These are phyloP conservation scores for Penicillium sp. DNA, from an alignment of 2,329 filamentous ascomycete genomes.

Conservation along the genomic window DNA sequence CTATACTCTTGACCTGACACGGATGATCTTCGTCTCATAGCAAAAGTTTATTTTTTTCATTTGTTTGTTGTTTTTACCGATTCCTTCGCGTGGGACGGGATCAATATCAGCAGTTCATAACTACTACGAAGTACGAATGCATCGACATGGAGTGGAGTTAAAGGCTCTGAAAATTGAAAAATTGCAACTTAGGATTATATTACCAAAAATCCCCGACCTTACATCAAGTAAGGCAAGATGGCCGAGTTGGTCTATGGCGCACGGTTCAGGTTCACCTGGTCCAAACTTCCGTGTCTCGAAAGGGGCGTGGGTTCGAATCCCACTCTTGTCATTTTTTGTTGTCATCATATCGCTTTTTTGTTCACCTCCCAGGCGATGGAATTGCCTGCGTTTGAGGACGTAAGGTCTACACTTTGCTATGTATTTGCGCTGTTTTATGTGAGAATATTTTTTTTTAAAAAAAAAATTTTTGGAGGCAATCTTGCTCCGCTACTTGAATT, in stretches of 20 bases:
- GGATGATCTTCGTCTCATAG: no score
- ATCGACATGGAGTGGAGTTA: neutral
- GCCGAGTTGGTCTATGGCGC: slow-evolving; percentile 29
- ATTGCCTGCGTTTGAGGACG: neutral
- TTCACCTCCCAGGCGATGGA: neutral
- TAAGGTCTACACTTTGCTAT: neutral
- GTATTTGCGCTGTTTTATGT: no score
- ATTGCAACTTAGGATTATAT: neutral
- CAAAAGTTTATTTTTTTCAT: no score
- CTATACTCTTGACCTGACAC: no score
- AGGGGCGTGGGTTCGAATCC: slow-evolving; percentile 21
- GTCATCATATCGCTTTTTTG: neutral
- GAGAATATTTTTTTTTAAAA: no score
- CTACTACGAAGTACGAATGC: neutral
- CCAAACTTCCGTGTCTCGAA: slow-evolving; percentile 18
- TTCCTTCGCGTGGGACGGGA: no score
- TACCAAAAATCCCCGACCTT: neutral
- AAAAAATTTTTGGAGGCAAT: no score
- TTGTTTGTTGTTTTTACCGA: no score
- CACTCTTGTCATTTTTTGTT: slow-evolving; percentile 17
- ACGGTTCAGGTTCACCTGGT: slow-evolving; percentile 20
- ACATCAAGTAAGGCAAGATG: slow-evolving; percentile 21
- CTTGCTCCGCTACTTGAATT: no score
- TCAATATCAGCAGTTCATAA: no score
- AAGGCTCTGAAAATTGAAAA: no score